phyloP scores from a whole-genome alignment of 2,329 filamentous ascomycete genomes.

The Talaromyces sp. region DNA sequence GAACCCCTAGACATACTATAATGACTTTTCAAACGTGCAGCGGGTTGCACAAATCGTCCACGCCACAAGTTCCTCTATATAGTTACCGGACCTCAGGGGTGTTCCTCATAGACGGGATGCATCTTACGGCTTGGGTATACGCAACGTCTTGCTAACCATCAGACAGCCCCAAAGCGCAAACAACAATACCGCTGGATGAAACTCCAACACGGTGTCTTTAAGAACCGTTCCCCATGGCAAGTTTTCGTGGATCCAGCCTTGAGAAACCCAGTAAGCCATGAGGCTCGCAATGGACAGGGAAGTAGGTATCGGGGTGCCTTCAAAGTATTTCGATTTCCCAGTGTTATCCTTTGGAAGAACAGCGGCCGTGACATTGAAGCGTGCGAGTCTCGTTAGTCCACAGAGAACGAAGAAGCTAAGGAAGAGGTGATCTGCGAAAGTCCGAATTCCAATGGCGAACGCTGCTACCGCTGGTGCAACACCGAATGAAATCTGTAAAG shows the following conservation, averaged over 20 bases:
- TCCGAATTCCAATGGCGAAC: slow-evolving; percentile 84
- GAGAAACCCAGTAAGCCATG: slow-evolving; percentile 84
- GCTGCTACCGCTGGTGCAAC: slow-evolving; percentile 81
- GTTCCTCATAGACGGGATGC: not conserved
- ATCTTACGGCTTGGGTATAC: slow-evolving; percentile 75
- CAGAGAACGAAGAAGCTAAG: slow-evolving; percentile 89
- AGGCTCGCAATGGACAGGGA: slow-evolving; percentile 72
- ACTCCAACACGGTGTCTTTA: slow-evolving; percentile 64
- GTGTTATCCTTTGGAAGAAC: slow-evolving; percentile 84
- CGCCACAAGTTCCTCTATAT: slow-evolving; percentile 1
- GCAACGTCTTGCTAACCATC: slow-evolving; percentile 93
- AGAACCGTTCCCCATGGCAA: slow-evolving; percentile 71
- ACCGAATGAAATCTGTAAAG: slow-evolving; percentile 80
- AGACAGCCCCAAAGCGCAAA: slow-evolving; percentile 86
- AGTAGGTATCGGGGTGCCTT: slow-evolving; percentile 93
- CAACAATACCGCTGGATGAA: slow-evolving; percentile 74
- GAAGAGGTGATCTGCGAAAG: slow-evolving; percentile 70
- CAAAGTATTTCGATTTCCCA: slow-evolving; percentile 92
- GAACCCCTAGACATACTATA: not conserved
- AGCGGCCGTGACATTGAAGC: slow-evolving; percentile 94
- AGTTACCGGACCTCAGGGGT: not conserved
- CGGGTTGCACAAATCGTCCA: not conserved
- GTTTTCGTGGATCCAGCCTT: slow-evolving; percentile 71
- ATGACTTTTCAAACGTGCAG: slow-evolving; percentile 1
- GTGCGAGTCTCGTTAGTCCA: slow-evolving; percentile 84